Conservation (phyloP, 768 basidiomycete species). For the Coprinellus micaceus region DNA sequence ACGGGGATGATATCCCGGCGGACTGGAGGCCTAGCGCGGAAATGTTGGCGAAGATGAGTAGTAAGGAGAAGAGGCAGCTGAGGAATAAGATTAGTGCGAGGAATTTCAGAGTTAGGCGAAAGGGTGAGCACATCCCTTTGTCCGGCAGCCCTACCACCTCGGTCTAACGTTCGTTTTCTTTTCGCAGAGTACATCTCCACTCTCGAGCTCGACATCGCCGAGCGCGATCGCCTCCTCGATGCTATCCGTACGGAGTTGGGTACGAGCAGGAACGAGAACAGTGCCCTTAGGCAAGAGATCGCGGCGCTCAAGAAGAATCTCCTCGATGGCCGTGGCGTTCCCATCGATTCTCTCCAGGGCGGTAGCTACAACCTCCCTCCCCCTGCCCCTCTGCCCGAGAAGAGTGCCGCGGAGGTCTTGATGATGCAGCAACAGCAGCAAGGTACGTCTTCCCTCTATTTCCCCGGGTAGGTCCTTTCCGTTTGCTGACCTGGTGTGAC, state of each 20-base stretch:
- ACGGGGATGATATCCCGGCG: slow-evolving; percentile 57
- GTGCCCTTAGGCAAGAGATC: slow-evolving; percentile 77
- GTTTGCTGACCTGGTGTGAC: not conserved
- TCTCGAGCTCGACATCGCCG: slow-evolving; percentile 89
- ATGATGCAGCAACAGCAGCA: slow-evolving; percentile 19
- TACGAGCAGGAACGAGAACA: slow-evolving; percentile 74
- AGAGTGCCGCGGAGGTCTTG: slow-evolving; percentile 35
- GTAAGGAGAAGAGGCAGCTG: slow-evolving; percentile 94
- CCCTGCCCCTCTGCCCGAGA: slow-evolving; percentile 43
- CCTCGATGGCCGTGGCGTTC: slow-evolving; percentile 59
- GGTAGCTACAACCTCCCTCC: slow-evolving; percentile 42
- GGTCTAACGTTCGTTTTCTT: not conserved
- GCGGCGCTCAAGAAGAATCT: slow-evolving; percentile 69
- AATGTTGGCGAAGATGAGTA: slow-evolving; percentile 91
- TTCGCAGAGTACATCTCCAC: slow-evolving; percentile 85
- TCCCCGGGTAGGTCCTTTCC: too few relatives aligned
- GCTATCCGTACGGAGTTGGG: slow-evolving; percentile 84
- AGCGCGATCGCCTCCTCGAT: slow-evolving; percentile 86
- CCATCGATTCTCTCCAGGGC: slow-evolving; percentile 21
- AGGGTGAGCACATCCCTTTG: slow-evolving; percentile 57
- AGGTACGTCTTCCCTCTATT: not conserved
- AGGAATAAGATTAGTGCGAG: slow-evolving; percentile 95
- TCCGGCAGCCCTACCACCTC: slow-evolving; percentile 13
- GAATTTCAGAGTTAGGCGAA: slow-evolving; percentile 91
- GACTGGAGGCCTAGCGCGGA: slow-evolving; percentile 88